These are phyloP conservation scores for Viola pubescens DNA, from an alignment of 441 rosid species.

Conservation along the genomic window DNA sequence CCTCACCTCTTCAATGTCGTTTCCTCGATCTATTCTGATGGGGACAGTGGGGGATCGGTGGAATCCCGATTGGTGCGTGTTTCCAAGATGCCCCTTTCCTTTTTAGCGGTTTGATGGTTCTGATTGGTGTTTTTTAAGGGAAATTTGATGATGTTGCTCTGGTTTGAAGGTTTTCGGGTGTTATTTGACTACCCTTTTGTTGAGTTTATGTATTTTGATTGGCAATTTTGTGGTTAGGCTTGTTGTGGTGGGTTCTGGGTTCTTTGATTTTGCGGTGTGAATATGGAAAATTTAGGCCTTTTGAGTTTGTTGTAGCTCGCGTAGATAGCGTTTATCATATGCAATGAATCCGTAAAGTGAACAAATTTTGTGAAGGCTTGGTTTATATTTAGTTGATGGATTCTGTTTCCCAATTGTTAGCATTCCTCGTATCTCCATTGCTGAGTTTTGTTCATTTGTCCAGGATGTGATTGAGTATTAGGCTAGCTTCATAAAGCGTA, in stretches of 20 bases:
- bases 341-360: too few relatives aligned
- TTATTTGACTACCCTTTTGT: too few relatives aligned
- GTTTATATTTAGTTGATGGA: too few relatives aligned
- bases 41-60: conserved; percentile 12
- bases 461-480: too few relatives aligned
- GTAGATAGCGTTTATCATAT: neutral
- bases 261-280: neutral
- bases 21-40: conserved; percentile 49
- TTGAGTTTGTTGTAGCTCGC: neutral
- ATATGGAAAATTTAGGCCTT: neutral
- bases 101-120: conserved; percentile 12
- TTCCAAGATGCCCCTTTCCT: neutral
- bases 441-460: neutral
- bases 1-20: conserved; percentile 57
- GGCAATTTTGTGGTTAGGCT: conserved; percentile 1
- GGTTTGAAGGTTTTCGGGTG: too few relatives aligned
- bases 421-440: too few relatives aligned
- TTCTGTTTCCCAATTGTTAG: too few relatives aligned
- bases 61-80: conserved; percentile 41
- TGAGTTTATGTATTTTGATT: too few relatives aligned
- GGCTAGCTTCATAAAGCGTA: too few relatives aligned
- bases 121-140: conserved; percentile 6
- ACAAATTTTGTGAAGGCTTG: too few relatives aligned
- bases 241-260: conserved; percentile 2
- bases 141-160: neutral